These are phyloP conservation scores for Exserohilum rostratum DNA, from an alignment of 2,329 filamentous ascomycete species.

Conservation along the genomic window DNA sequence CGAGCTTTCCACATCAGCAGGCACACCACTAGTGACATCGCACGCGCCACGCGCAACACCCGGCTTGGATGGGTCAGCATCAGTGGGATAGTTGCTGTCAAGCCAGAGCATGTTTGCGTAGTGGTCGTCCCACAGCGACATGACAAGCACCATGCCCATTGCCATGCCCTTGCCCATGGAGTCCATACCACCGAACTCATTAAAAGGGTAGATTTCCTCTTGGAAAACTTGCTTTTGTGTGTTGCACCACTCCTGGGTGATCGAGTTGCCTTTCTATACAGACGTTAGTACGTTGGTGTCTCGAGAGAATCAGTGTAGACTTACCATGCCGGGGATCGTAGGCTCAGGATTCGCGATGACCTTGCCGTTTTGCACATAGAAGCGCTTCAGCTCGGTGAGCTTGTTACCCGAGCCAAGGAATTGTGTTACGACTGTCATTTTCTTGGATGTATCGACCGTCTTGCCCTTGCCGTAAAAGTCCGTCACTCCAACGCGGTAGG, in stretches of 20 bases:
- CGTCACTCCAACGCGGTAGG: conserved; percentile 67
- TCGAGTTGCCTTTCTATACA: conserved; percentile 29
- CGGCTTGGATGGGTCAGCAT: conserved; percentile 30
- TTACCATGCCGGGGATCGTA: conserved; percentile 52
- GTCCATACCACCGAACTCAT: conserved; percentile 61
- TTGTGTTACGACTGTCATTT: conserved; percentile 57
- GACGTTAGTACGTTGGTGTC: too few species aligned
- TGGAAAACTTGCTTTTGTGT: conserved; percentile 36
- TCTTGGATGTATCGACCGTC: conserved; percentile 50
- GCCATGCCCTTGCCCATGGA: conserved; percentile 61
- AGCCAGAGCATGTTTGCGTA: conserved; percentile 75
- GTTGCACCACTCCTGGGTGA: conserved; percentile 41
- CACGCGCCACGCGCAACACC: conserved; percentile 43
- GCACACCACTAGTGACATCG: conserved; percentile 32
- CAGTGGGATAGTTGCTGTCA: conserved; percentile 66
- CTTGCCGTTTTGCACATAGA: conserved; percentile 57
- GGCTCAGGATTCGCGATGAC: conserved; percentile 54
- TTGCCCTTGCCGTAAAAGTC: conserved; percentile 66
- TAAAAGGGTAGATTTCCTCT: conserved; percentile 55
- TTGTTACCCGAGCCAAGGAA: conserved; percentile 53
- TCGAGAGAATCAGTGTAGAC: too few species aligned
- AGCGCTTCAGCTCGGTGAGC: conserved; percentile 51
- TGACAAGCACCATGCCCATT: conserved; percentile 67
- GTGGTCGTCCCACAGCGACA: conserved; percentile 70
- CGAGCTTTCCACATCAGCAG: conserved; percentile 36